Base-by-base conservation (phyloP, 78 protist genomes). In the Dictyostelium firmibasis region DNA sequence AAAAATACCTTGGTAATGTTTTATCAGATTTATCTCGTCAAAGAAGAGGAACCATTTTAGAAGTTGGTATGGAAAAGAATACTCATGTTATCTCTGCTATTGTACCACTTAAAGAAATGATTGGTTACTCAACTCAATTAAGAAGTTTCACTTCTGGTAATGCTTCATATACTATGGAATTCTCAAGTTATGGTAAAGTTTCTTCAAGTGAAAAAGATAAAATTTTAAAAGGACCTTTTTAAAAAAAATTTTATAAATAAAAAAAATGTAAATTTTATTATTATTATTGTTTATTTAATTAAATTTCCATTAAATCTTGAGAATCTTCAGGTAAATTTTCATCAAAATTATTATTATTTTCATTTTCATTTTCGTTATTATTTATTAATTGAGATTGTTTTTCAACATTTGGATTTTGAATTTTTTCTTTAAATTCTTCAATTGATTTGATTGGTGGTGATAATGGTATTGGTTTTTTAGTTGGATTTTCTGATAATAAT, bases 111-210 rank as follows among this genome's bases (percentile, higher is more conserved):
- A 93, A 93, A 43, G 92, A 93, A 74, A 85, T 84, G 85, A 83
- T 93, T 67, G 96, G 96, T 44, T 93, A 93, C 78, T 60, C 93
- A 29, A 93, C 96, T 20, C 77, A 60, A 29, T 29, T 93, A 16
- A 36, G 96, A 23, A 77, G 88, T 23, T 27, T 82, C 31, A 78
- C 96, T 6, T 41, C 79, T 47, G 96, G 96, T n/a, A 86, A 81
- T 70, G 96, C 96, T 16, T 78, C 87, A 27, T 93, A 86, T 23
- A 60, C 89, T 3, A 93, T 93, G 92, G 96, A 93, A 62, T 93
- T 83, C n/a, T 29, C 33, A 29, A 79, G 79, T 38, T 75, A 86
- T 86, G 92, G 92, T 36, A 31, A 50, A 33, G 92, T 86, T 23
- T 18, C 29, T 9, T 6, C 23, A 9, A 33, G 8, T 38, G 92